Conservation (phyloP, 129 eudicot genomes). For the Cynara cardunculus region DNA sequence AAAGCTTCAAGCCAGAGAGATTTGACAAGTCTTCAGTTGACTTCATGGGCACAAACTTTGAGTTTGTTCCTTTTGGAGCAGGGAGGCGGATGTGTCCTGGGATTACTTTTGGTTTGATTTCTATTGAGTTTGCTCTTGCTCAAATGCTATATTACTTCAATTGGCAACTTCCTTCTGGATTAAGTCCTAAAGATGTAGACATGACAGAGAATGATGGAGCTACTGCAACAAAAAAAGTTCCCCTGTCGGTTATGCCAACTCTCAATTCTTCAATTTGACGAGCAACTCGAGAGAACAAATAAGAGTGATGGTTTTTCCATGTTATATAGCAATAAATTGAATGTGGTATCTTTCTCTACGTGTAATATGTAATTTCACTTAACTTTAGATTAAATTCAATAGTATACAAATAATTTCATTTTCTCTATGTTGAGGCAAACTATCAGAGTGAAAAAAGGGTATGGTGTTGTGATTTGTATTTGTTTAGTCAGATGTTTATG, state of each 20-base stretch:
- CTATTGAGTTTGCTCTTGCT: slow-evolving; percentile 19
- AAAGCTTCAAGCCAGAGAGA: slow-evolving; percentile 21
- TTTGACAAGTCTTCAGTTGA: slow-evolving; percentile 3
- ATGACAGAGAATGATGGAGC: neutral
- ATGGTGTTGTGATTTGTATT: neutral
- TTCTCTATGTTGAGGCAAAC: no score
- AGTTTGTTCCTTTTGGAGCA: slow-evolving; percentile 6
- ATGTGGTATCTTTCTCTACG: neutral
- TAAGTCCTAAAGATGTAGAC: slow-evolving; percentile 12
- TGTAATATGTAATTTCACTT: neutral
- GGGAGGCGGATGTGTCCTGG: slow-evolving; percentile 9
- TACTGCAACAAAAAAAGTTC: slow-evolving; percentile 3
- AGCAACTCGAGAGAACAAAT: neutral
- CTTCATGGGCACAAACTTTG: slow-evolving; percentile 13
- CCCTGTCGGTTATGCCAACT: neutral
- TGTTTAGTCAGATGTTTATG: neutral
- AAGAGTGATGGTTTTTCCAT: neutral
- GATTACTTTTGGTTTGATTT: neutral
- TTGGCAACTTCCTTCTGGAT: slow-evolving; percentile 21
- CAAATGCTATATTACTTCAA: neutral
- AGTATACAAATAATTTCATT: no score
- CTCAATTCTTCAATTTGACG: neutral
- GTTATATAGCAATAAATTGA: neutral
- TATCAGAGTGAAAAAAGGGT: no score
- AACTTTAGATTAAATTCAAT: no score